These are phyloP conservation scores for Davidsoniella eucalypti DNA, from an alignment of 2,329 filamentous ascomycete genomes.

Conservation along the genomic window DNA sequence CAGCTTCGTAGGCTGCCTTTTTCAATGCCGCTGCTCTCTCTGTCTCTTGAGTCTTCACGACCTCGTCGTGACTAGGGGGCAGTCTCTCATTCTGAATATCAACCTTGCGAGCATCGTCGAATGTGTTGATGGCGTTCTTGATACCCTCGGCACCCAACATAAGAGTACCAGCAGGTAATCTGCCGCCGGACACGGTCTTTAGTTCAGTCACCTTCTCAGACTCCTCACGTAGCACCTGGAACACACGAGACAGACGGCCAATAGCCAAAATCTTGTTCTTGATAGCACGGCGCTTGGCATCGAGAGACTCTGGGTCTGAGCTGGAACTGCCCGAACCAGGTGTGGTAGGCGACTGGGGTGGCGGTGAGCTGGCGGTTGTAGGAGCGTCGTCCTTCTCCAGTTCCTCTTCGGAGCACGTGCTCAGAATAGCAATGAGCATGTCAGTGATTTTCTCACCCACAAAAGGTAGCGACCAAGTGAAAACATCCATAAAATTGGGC, in stretches of 20 bases:
- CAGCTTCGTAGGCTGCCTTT: conserved; percentile 72
- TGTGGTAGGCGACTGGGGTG: conserved; percentile 50
- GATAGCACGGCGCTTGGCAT: conserved; percentile 90
- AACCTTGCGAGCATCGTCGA: conserved; percentile 93
- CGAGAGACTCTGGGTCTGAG: conserved; percentile 67
- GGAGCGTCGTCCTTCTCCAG: conserved; percentile 69
- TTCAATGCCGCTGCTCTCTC: conserved; percentile 70
- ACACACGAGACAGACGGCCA: conserved; percentile 86
- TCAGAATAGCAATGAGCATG: conserved; percentile 96
- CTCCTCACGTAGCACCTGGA: conserved; percentile 95
- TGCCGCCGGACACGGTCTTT: conserved; percentile 87
- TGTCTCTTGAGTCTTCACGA: conserved; percentile 65
- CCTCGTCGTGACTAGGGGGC: conserved; percentile 84
- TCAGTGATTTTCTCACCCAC: conserved; percentile 98
- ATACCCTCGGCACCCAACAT: conserved; percentile 98
- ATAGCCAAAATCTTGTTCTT: conserved; percentile 99
- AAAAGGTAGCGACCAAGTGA: conserved; percentile 98
- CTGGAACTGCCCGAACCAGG: conserved; percentile 17
- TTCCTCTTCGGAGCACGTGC: conserved; percentile 98
- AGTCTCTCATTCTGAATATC: conserved; percentile 92
- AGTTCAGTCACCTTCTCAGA: conserved; percentile 93
- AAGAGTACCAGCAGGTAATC: conserved; percentile 82
- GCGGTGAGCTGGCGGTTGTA: conserved; percentile 33
- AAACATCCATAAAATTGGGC: conserved; percentile 99
- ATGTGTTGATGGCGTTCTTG: conserved; percentile 93